Evolutionary conservation across 352 stramenopile genomes (phyloP).

Genomic region (Phytophthora syringae): DNA sequence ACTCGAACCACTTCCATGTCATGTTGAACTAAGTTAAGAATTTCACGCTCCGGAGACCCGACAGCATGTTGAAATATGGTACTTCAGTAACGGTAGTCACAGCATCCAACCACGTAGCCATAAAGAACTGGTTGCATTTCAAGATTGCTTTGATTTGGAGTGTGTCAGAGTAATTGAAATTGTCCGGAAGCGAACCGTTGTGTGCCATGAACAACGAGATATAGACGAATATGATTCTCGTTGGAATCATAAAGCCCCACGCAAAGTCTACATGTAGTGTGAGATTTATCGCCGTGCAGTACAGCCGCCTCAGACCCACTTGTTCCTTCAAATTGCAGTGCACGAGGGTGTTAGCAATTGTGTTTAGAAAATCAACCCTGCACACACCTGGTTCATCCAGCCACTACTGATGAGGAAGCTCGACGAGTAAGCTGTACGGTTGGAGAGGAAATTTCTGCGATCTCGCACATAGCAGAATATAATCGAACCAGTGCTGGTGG

Average conservation of each 20-base stretch:
- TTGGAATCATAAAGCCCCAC: slow-evolving; percentile 36
- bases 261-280: slow-evolving; percentile 35
- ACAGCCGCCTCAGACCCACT: slow-evolving; percentile 28
- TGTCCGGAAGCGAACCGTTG: slow-evolving; percentile 23
- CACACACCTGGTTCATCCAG: slow-evolving; percentile 45
- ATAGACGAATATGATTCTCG: slow-evolving; percentile 45
- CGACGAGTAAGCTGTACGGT: slow-evolving; percentile 35
- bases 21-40: slow-evolving; percentile 36
- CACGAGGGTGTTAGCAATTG: slow-evolving; percentile 35
- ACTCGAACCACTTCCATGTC: slow-evolving; percentile 26
- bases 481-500: slow-evolving; percentile 36
- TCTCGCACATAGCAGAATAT: slow-evolving; percentile 30
- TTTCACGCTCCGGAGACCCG: slow-evolving; percentile 35
- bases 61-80: slow-evolving; percentile 46
- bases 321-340: slow-evolving; percentile 29
- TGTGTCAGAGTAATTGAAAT: slow-evolving; percentile 41
- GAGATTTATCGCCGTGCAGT: slow-evolving; percentile 37
- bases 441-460: slow-evolving; percentile 37
- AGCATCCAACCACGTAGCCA: slow-evolving; percentile 36
- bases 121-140: slow-evolving; percentile 49
- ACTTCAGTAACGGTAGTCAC: slow-evolving; percentile 42
- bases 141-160: slow-evolving; percentile 35
- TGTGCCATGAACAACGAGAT: slow-evolving; percentile 31
- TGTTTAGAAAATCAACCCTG: slow-evolving; percentile 42
- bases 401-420: slow-evolving; percentile 41